Base-by-base conservation (phyloP, 2,329 filamentous ascomycete species). In the Alternaria brassicae region DNA sequence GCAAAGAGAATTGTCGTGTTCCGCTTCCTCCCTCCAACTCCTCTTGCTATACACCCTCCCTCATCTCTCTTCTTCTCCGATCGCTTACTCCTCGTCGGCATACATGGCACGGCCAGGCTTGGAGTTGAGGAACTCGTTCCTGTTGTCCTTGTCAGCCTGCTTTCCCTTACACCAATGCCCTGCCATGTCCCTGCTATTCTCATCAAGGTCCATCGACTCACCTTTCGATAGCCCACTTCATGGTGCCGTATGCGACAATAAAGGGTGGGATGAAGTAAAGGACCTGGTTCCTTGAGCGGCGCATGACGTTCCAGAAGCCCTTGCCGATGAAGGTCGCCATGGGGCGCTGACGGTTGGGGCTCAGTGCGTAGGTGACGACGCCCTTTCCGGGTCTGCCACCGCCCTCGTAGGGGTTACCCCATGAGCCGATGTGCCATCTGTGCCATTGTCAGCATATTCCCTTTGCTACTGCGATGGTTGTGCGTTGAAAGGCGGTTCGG, bases 231-330 rank as follows among this genome's bases (percentile, higher is more conserved):
- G 95, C 94, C 95, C 95, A 99, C 78, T 91, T 82, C 89, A 98
- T 91, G 68, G 88, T 77, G 77, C 89, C 88, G 84, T 98, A 99
- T 69, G 86, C 93, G 69, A 85, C 80, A 66, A 95, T 73, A 71
- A 97, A 82, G 37, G 93, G 90, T 60, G 95, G 91, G 25, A 89
- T 86, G 81, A 93, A 89, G 86, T 93, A 99, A 71, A 98, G 88
- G 70, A 96, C 88, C 85, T 98, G 95, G 71, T 85, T 81, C 79
- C 88, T 89, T 82, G 90, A 91, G 75, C 95, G 89, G 80, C 95
- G 89, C 86, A 91, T 96, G 72, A 88, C 89, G 87, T 99, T 99
- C 89, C 98, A 98, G 84, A 98, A 82, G 75, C 93, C 94, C 69
- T 89, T 91, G 80, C 94, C 83, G 67, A 85, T 80, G 61, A 89